Percentiles rank a stretch among this genome's conserved stretches.
Conservation (phyloP, 2,329 filamentous ascomycete species). For the Fusarium cicatricum region DNA sequence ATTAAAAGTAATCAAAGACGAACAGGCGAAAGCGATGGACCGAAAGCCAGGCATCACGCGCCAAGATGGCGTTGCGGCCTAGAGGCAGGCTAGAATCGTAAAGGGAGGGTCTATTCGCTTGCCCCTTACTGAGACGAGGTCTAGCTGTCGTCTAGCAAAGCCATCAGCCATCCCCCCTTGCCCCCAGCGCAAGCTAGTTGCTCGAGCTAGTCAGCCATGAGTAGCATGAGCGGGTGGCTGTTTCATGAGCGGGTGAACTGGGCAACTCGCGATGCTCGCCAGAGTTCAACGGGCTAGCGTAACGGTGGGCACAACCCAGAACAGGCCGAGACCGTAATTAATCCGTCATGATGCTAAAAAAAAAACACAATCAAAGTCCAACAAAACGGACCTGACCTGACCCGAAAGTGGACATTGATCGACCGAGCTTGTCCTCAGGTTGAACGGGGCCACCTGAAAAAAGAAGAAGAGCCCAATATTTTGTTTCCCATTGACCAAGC, state of each 20-base stretch:
- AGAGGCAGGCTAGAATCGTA: slow-evolving; percentile 27
- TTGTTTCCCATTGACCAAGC: slow-evolving; percentile 2
- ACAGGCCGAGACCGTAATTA: slow-evolving; percentile 30
- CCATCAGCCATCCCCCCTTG: slow-evolving; percentile 16
- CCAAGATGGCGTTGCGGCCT: slow-evolving; percentile 7
- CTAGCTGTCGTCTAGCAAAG: not conserved
- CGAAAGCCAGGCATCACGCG: slow-evolving; percentile 26
- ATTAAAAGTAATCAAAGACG: slow-evolving; percentile 2
- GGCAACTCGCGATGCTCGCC: slow-evolving; percentile 3
- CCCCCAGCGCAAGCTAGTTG: not conserved
- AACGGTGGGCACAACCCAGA: slow-evolving; percentile 31
- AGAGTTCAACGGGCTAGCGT: slow-evolving; percentile 15
- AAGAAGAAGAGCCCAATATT: slow-evolving; percentile 15
- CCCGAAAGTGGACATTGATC: slow-evolving; percentile 5
- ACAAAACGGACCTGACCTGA: not conserved
- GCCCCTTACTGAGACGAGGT: slow-evolving; percentile 24
- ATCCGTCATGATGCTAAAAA: slow-evolving; percentile 37
- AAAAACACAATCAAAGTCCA: slow-evolving; percentile 16
- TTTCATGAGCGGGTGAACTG: slow-evolving; percentile 25
- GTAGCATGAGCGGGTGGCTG: slow-evolving; percentile 27
- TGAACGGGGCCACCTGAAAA: slow-evolving; percentile 13
- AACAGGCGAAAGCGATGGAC: slow-evolving; percentile 31
- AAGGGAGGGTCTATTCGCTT: not conserved
- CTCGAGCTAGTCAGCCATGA: slow-evolving; percentile 2
- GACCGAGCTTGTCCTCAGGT: slow-evolving; percentile 14